A percentile compares a stretch with the other conserved stretches of the same genome.
phyloP scores from a whole-genome alignment of 768 basidiomycete species.

The Auricularia heimuer region DNA sequence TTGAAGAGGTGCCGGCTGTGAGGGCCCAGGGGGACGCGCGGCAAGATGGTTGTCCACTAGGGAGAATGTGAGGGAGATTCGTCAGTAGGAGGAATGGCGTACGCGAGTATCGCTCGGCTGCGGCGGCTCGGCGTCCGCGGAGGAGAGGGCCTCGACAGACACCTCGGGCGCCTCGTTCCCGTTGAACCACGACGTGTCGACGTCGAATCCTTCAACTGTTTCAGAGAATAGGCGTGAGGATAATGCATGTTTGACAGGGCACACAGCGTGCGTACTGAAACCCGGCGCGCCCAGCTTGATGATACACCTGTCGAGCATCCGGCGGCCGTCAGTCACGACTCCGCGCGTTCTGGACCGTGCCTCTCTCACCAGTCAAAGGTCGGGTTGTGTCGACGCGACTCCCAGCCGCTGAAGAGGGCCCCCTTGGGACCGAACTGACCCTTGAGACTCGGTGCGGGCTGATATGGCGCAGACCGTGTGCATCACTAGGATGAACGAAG shows the following conservation, averaged over 20 bases:
- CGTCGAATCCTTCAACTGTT: conserved; percentile 66
- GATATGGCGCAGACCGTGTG: not conserved
- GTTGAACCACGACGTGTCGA: conserved; percentile 93
- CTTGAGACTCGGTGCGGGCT: conserved; percentile 84
- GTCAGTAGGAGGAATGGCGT: conserved; percentile 18
- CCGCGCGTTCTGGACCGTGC: not conserved
- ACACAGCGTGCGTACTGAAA: conserved; percentile 13
- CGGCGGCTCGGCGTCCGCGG: conserved; percentile 26
- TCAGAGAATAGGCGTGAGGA: not conserved
- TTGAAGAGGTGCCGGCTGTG: conserved; percentile 83
- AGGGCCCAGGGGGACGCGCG: conserved; percentile 68
- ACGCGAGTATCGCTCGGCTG: conserved; percentile 44
- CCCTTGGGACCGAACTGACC: conserved; percentile 98
- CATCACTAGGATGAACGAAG: not conserved
- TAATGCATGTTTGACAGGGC: not conserved
- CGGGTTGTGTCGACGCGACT: conserved; percentile 81
- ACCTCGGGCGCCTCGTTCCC: conserved; percentile 82
- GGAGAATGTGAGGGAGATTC: not conserved
- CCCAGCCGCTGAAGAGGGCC: conserved; percentile 92
- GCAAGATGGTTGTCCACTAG: conserved; percentile 77
- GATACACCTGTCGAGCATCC: conserved; percentile 56
- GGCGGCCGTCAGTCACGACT: not conserved
- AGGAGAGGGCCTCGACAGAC: conserved; percentile 48
- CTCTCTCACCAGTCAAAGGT: conserved; percentile 68
- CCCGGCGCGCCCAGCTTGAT: conserved; percentile 77